These are phyloP conservation scores for Fusarium brevicatenulatum DNA, from an alignment of 2,329 filamentous ascomycete genomes.

Conservation along the genomic window DNA sequence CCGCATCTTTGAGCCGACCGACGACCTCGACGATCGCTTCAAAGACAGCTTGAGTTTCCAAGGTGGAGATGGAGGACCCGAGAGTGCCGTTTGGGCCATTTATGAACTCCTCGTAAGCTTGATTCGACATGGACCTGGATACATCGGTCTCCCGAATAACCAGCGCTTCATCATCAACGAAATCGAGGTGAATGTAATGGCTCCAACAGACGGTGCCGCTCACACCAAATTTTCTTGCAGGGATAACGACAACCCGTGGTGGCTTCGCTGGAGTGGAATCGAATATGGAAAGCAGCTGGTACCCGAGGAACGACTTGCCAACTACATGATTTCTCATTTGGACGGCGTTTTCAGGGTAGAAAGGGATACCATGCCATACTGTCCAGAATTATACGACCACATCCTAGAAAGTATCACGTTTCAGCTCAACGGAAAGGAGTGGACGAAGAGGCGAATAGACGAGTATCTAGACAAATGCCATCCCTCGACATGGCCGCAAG, in stretches of 20 bases:
- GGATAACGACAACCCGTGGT: background rate
- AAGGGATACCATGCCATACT: too few relatives aligned
- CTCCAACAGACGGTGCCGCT: slow-evolving; percentile 1
- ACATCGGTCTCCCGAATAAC: fast-evolving
- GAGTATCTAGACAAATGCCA: background rate
- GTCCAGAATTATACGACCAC: too few relatives aligned
- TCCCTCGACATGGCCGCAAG: background rate
- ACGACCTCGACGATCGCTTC: background rate
- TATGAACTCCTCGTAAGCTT: background rate
- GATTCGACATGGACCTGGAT: background rate
- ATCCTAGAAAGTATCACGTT: background rate
- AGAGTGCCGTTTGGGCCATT: background rate
- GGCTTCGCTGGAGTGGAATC: background rate
- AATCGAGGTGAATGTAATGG: slow-evolving; percentile 3
- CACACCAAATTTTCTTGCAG: background rate
- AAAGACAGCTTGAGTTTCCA: background rate
- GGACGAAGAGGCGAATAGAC: background rate
- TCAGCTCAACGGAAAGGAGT: background rate
- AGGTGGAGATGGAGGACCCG: background rate
- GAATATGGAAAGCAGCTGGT: fast-evolving
- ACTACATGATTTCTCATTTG: fast-evolving
- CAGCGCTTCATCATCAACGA: background rate
- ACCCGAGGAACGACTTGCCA: background rate
- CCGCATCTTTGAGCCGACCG: slow-evolving; percentile 17
- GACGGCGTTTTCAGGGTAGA: fast-evolving